Base-by-base conservation (phyloP, 1,139 yeast genomes). In the Saccharomyces hybrid region DNA sequence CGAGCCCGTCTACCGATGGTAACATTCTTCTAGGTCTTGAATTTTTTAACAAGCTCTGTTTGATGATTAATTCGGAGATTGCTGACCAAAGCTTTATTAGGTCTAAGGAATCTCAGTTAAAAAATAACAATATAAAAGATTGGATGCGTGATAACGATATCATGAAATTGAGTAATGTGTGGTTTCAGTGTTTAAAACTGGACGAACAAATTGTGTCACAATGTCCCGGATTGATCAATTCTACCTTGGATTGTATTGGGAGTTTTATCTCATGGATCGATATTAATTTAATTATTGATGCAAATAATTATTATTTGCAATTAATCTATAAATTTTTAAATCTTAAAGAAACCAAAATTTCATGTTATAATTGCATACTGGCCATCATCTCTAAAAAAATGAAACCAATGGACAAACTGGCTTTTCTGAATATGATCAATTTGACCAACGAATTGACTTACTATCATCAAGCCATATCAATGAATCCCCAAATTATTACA, bases 251-350 rank as follows among this genome's bases (percentile, higher is more conserved):
- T 25, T 74, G 75, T 55, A 80, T 93, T 54, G 98, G 97, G 6
- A 83, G 83, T 25, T 95, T 88, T 78, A 88, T 90, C 30, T 85
- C 91, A 31, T 95, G 99, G 99, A 89, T 93, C 71, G 99, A 95
- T 66, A 88, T 93, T 59, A 77, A 84, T 31, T 75, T 93, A 58
- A 84, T 95, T 57, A 81, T 91, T 38, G 82, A 83, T 52, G 80
- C 84, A 23, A 81, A 81, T 48, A 86, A 82, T 64, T 77, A 90
- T 62, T 75, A 77, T 51, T 70, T 81, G 51, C 44, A 38, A 38
- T 38, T 38, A 38, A 78, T 95, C 48, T 83, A 84, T 62, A 81
- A 79, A 56, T 85, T 81, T 64, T 76, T 91, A 60, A 79, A 77
- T 47, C 74, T 73, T 56, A 74, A 76, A 47, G 69, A 69, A 16